Evolutionary conservation across 2,329 filamentous ascomycete species (phyloP).

Genomic region (Fusarium hostae): DNA sequence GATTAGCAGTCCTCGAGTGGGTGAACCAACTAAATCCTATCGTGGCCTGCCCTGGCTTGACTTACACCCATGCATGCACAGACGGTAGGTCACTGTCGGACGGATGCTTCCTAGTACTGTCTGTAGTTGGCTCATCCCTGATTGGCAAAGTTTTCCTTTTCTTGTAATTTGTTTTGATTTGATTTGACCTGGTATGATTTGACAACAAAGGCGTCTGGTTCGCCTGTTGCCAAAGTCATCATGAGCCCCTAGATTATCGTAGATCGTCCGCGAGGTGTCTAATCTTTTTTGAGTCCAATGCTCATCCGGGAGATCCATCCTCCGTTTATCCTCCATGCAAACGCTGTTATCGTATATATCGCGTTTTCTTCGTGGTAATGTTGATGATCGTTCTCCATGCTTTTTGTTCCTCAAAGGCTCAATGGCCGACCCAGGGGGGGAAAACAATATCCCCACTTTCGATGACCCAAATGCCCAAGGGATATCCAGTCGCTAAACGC

Average conservation of each 20-base stretch:
- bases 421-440: slow-evolving; percentile 3
- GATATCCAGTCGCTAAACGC: slow-evolving; percentile 37
- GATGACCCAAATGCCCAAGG: slow-evolving; percentile 16
- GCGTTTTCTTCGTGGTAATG: slow-evolving; percentile 26
- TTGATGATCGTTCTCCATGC: slow-evolving; percentile 14
- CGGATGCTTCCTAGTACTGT: not conserved
- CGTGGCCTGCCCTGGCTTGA: not conserved
- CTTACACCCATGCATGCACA: slow-evolving; percentile 13
- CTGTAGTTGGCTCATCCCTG: not conserved
- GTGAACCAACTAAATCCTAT: not conserved
- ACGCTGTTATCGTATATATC: slow-evolving; percentile 37
- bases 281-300: slow-evolving; percentile 18
- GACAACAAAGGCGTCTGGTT: slow-evolving; percentile 30
- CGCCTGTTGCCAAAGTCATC: slow-evolving; percentile 17
- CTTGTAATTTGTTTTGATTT: slow-evolving; percentile 8
- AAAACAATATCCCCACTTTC: slow-evolving; percentile 18
- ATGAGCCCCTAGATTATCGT: slow-evolving; percentile 18
- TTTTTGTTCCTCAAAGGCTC: slow-evolving; percentile 9
- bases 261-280: slow-evolving; percentile 23
- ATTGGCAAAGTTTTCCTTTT: slow-evolving; percentile 6
- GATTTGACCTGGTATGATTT: slow-evolving; percentile 4
- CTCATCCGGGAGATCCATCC: slow-evolving; percentile 4
- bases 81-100: slow-evolving; percentile 6
- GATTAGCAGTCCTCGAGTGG: not conserved
- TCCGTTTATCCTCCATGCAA: slow-evolving; percentile 10